Evolutionary conservation across 345 rosid genomes (phyloP), one percentile per base, ranked within the genome.

Genomic region (Syzygium jambos): DNA sequence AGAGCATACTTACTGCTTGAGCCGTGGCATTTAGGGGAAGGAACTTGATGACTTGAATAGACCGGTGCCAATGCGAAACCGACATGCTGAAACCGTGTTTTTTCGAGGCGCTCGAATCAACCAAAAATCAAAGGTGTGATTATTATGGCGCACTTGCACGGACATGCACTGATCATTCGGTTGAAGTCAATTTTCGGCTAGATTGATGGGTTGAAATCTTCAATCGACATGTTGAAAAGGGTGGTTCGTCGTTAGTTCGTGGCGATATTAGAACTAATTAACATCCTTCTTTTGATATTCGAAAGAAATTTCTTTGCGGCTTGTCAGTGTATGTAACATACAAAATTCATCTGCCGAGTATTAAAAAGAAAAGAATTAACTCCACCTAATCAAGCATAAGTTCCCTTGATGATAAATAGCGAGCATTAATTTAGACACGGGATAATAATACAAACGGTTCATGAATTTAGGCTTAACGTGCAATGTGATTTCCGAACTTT

Each of bases 261-360:
- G n/a, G n/a, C n/a, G n/a, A n/a, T n/a, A n/a, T n/a, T n/a, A n/a
- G n/a, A 5, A 16, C 23, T 19, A 9, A 73, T 73, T 19, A 34
- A 38, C 16, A 73, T 19, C 27, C 14, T 73, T 38, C 27, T 14
- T 4, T 38, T 5, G 82, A 38, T 38, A 73, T 73, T 38, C 27
- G 49, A 34, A 73, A 19, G 14, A 21, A 34, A 5, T 8, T 41
- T 6, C 27, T 34, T 73, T 5, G 1, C 1, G 78, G 7, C 22
- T 9, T 17, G 17, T 38, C 13, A 17, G 1, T 1, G 46, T 41
- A 34, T 9, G 1, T 2, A 9, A 0, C 13, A 73, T 21, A 3
- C 0, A 4, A 38, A 73, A 38, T 73, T 38, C 46, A 73, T 10
- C 49, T 21, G 7, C 49, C 49, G 10, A 10, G 25, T 57, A 57